Base-by-base conservation (phyloP, 305 asterid genomes). In the Plantago lanceolata region DNA sequence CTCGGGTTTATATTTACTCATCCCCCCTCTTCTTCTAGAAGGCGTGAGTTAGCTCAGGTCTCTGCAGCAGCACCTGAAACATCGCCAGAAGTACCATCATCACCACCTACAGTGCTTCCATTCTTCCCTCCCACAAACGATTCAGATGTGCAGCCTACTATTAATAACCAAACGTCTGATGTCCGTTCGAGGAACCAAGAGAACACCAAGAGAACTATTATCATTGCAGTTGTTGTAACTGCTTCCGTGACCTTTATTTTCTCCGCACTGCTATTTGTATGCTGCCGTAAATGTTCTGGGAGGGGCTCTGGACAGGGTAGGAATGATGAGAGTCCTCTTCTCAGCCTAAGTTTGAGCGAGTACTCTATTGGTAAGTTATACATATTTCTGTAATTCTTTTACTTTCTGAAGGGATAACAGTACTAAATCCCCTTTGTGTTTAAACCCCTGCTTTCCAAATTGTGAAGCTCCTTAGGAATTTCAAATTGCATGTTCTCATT, bases 301-400 rank as follows among this genome's bases (percentile, higher is more conserved):
- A 13, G 61, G 37, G 78, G 89, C 48, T 58, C 76, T 35, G 62
- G 82, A 60, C 62, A 72, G 71, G 79, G 88, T 29, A 76, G 74
- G 73, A 89, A 89, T 60, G 99, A 93, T 17, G 95, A 89, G 76
- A 81, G 95, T 64, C 99, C 95, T 73, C 96, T 93, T 76, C 97
- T 93, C 79, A 87, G 95, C 82, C 78, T 93, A 78, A 89, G 96
- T 84, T 68, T 85, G 35, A 87, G 87, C 48, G 96, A 89, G 57
- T 83, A 93, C 68, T 87, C 96, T 61, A 80, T 74, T 48, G 90
- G 99, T 89, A 84, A 74, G 74, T 60, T 87, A 95, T n/a, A n/a
- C n/a, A n/a, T 59, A 47, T 52, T 44, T 53, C 71, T 43, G 18
- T 45, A 29, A 8, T 68, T 35, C 52, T 29, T 35, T 63, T 57